Percentiles rank a stretch among this genome's conserved stretches.
Conservation (phyloP, 2,329 filamentous ascomycete species). For the Thelonectria discophora region DNA sequence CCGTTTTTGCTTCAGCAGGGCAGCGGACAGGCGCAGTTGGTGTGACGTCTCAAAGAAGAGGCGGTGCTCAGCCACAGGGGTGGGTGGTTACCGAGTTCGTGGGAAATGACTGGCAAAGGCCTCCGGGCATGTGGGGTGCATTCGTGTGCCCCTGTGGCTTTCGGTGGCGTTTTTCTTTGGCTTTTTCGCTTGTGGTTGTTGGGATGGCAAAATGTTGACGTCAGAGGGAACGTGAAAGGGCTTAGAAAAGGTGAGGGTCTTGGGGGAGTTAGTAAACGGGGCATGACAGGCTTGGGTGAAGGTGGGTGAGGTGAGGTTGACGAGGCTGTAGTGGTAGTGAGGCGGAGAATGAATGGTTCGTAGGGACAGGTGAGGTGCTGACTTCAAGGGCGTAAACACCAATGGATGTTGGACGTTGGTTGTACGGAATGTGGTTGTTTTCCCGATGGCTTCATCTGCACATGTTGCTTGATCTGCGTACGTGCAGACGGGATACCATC, state of each 20-base stretch:
- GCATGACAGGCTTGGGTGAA: no score
- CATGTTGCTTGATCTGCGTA: neutral
- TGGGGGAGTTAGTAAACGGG: no score
- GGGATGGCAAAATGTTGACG: neutral
- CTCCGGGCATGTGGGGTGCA: neutral
- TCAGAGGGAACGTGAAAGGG: neutral
- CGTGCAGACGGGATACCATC: neutral
- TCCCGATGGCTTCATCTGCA: neutral
- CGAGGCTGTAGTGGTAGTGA: no score
- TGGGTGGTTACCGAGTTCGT: neutral
- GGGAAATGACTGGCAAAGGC: neutral
- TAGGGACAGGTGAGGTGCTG: no score
- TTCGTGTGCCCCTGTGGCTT: neutral
- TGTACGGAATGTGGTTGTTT: no score
- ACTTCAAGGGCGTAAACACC: neutral
- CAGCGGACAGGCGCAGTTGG: conserved; percentile 18
- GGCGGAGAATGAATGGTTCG: no score
- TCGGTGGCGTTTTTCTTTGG: neutral
- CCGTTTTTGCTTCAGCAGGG: no score
- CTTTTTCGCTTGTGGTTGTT: neutral
- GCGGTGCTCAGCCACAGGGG: conserved; percentile 22
- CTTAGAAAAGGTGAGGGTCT: neutral
- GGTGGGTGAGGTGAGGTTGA: no score
- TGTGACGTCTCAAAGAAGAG: conserved; percentile 3
- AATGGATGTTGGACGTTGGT: neutral